These are phyloP conservation scores for Phaffia rhodozyma DNA, from an alignment of 1,284 basidiomycete species.

Conservation along the genomic window DNA sequence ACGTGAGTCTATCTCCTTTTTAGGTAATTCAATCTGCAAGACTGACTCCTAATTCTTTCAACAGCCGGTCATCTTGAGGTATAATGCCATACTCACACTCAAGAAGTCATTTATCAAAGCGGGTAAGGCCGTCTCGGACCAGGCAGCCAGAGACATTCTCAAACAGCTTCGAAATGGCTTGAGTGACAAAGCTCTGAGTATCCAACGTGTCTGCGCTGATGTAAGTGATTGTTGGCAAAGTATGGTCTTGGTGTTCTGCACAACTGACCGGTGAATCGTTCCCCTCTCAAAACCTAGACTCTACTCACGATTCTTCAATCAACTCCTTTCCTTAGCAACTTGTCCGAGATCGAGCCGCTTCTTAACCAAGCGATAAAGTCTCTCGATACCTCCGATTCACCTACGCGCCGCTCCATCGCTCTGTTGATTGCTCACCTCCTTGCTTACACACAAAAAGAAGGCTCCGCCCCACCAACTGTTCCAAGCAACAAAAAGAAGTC, in stretches of 20 bases:
- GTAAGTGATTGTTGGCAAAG: conserved; percentile 35
- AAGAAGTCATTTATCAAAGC: conserved; percentile 63
- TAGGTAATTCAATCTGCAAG: no score
- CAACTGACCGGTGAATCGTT: conserved; percentile 23
- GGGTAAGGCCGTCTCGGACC: conserved; percentile 70
- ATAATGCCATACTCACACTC: conserved; percentile 64
- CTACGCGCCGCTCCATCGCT: conserved; percentile 66
- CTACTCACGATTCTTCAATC: conserved; percentile 29
- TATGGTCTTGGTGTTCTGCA: neutral
- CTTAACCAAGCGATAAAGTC: conserved; percentile 58
- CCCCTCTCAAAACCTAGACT: conserved; percentile 23
- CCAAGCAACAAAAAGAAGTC: conserved; percentile 44
- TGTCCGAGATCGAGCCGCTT: conserved; percentile 62
- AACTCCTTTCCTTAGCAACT: conserved; percentile 33
- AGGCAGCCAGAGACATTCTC: conserved; percentile 63
- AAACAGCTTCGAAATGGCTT: conserved; percentile 69
- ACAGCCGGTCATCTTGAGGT: conserved; percentile 67
- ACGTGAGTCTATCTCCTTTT: conserved; percentile 39
- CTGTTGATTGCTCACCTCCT: conserved; percentile 72
- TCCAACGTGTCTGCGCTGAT: conserved; percentile 74
- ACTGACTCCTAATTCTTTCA: neutral
- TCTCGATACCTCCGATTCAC: conserved; percentile 70
- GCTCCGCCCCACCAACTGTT: conserved; percentile 42
- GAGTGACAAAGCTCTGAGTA: conserved; percentile 68
- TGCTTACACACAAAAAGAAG: conserved; percentile 68